Evolutionary conservation across 2,329 filamentous ascomycete species (phyloP).

Genomic region (Aureobasidium sp.): DNA sequence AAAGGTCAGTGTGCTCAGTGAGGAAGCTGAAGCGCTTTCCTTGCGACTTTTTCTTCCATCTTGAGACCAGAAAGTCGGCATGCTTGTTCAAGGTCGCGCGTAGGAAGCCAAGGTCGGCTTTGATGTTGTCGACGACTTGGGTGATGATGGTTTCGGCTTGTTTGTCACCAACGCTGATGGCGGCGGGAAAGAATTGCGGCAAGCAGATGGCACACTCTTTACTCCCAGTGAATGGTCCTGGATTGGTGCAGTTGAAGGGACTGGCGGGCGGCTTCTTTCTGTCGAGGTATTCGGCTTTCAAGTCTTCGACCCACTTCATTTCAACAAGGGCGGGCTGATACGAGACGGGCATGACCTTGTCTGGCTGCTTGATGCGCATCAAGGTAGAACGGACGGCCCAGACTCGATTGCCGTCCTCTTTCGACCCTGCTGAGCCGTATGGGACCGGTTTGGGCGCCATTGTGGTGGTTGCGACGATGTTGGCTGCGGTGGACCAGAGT

Average conservation of each 20-base stretch:
- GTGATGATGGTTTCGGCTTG: neutral
- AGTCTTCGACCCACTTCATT: neutral
- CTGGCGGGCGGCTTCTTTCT: neutral
- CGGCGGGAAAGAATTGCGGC: neutral
- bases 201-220: neutral
- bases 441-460: neutral
- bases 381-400: neutral
- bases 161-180: neutral
- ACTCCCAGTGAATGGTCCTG: neutral
- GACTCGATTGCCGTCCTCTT: neutral
- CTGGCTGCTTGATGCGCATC: neutral
- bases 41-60: slow-evolving; percentile 2
- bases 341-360: neutral
- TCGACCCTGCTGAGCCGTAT: neutral
- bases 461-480: neutral
- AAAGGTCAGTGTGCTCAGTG: neutral
- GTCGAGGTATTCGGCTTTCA: neutral
- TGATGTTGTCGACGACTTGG: neutral
- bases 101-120: neutral
- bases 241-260: neutral
- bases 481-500: neutral
- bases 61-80: neutral
- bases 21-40: neutral
- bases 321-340: neutral
- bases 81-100: neutral